phyloP scores from a whole-genome alignment of 208 protist genomes.

The Trypanosoma scelopori region DNA sequence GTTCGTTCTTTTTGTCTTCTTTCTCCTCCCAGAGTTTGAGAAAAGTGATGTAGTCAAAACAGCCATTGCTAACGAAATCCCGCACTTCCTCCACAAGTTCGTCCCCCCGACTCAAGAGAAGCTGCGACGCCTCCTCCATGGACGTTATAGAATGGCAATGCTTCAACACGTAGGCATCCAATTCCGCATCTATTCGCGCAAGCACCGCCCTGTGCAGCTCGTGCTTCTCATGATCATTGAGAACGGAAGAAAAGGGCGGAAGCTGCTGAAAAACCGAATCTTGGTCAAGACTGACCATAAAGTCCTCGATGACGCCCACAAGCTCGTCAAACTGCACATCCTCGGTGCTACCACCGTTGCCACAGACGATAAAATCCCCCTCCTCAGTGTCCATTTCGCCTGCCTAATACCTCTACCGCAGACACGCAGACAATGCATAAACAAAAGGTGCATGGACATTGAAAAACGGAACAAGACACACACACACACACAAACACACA shows the following conservation, averaged over 20 bases:
- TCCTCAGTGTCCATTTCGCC: slow-evolving; percentile 74
- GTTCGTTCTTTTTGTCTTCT: background rate
- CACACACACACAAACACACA: background rate
- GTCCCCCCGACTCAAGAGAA: slow-evolving; percentile 57
- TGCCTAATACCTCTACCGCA: background rate
- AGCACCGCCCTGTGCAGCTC: slow-evolving; percentile 53
- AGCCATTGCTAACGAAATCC: slow-evolving; percentile 82
- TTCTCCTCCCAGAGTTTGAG: slow-evolving; percentile 47
- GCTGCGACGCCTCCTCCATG: slow-evolving; percentile 31
- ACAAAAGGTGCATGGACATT: background rate
- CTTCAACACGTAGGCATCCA: slow-evolving; percentile 58
- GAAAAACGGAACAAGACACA: background rate
- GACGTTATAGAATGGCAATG: slow-evolving; percentile 15
- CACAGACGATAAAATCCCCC: slow-evolving; percentile 70
- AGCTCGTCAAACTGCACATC: slow-evolving; percentile 70
- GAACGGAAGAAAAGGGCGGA: slow-evolving; percentile 40
- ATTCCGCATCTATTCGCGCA: slow-evolving; percentile 43
- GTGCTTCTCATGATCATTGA: slow-evolving; percentile 66
- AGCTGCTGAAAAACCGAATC: slow-evolving; percentile 37
- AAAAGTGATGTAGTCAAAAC: slow-evolving; percentile 81
- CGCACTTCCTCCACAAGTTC: slow-evolving; percentile 81
- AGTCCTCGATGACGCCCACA: slow-evolving; percentile 82
- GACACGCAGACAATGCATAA: background rate
- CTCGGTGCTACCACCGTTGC: slow-evolving; percentile 49
- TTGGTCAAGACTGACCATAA: slow-evolving; percentile 79